Evolutionary conservation across 2,329 filamentous ascomycete species (phyloP).

Genomic region (Cordyceps fumosorosea): DNA sequence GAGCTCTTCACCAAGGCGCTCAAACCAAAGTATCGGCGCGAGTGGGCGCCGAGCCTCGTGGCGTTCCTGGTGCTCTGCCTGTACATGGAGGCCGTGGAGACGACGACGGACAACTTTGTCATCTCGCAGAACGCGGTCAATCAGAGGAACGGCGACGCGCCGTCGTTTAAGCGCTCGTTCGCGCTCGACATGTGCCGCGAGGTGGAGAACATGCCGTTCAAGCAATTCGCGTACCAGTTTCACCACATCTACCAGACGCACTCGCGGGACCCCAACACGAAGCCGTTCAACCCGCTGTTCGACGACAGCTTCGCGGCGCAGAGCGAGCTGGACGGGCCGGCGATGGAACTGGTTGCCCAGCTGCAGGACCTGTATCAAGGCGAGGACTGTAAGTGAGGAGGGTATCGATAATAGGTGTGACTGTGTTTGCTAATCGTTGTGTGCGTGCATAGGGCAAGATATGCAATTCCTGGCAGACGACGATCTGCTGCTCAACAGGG

Average conservation of each 20-base stretch:
- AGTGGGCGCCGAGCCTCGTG: conserved; percentile 52
- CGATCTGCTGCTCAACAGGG: conserved; percentile 38
- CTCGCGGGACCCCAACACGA: conserved; percentile 39
- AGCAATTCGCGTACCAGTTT: conserved; percentile 54
- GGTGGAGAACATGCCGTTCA: conserved; percentile 53
- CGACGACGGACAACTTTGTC: conserved; percentile 45
- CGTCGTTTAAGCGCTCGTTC: conserved; percentile 33
- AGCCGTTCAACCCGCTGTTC: conserved; percentile 50
- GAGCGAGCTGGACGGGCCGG: conserved; percentile 40
- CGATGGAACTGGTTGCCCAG: conserved; percentile 38
- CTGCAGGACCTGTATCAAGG: conserved; percentile 40
- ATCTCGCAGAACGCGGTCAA: conserved; percentile 45
- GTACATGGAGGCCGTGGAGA: conserved; percentile 53
- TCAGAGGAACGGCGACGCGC: conserved; percentile 30
- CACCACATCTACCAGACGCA: conserved; percentile 55
- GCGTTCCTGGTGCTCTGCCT: conserved; percentile 51
- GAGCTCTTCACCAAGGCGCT: conserved; percentile 46
- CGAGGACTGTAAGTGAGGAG: conserved; percentile 35
- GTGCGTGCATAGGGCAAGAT: conserved; percentile 25
- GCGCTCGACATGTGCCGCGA: conserved; percentile 43
- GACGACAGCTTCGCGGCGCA: conserved; percentile 36
- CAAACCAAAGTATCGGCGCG: conserved; percentile 45
- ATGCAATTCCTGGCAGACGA: conserved; percentile 39
- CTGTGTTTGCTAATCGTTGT: neutral
- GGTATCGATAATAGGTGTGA: neutral